A percentile compares a stretch with the other conserved stretches of the same genome.
phyloP scores from a whole-genome alignment of 2,329 filamentous ascomycete species.

The Curvularia hawaiiensis region DNA sequence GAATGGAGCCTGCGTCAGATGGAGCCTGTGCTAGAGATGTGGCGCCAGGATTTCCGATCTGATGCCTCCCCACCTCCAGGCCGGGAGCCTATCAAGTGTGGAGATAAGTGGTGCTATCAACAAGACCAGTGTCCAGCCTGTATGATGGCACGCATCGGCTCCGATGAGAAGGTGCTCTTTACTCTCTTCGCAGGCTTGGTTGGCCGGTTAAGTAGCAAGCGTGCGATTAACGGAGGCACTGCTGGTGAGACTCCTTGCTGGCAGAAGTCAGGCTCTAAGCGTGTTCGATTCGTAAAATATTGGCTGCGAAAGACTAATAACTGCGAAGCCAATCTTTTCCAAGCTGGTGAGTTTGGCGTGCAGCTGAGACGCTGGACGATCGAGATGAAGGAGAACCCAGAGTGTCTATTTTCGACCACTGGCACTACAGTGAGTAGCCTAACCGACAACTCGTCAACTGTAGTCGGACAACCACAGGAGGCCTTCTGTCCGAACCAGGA shows the following conservation, averaged over 20 bases:
- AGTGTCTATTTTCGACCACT: neutral
- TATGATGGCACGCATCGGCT: conserved; percentile 38
- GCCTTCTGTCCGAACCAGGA: neutral
- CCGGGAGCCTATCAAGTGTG: conserved; percentile 21
- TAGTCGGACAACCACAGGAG: neutral
- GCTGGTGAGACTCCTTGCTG: conserved; percentile 11
- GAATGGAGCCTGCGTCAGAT: conserved; percentile 30
- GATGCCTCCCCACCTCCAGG: conserved; percentile 22
- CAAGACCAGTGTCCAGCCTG: conserved; percentile 35
- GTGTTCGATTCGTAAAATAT: conserved; percentile 32
- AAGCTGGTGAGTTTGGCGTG: conserved; percentile 31
- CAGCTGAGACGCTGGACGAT: conserved; percentile 22
- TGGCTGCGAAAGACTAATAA: conserved; percentile 24
- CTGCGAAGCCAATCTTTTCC: conserved; percentile 14
- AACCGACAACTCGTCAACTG: neutral
- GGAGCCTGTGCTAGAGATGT: conserved; percentile 40
- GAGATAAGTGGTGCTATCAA: conserved; percentile 30
- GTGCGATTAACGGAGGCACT: conserved; percentile 2
- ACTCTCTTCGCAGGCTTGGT: conserved; percentile 38
- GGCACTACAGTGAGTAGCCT: neutral
- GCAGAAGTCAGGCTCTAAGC: conserved; percentile 22
- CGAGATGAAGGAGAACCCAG: conserved; percentile 13
- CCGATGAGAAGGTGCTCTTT: conserved; percentile 26
- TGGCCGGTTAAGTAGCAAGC: conserved; percentile 17
- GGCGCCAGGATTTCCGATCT: conserved; percentile 23